phyloP scores from a whole-genome alignment of 2,329 filamentous ascomycete species.

The Domatiomyces globalis region DNA sequence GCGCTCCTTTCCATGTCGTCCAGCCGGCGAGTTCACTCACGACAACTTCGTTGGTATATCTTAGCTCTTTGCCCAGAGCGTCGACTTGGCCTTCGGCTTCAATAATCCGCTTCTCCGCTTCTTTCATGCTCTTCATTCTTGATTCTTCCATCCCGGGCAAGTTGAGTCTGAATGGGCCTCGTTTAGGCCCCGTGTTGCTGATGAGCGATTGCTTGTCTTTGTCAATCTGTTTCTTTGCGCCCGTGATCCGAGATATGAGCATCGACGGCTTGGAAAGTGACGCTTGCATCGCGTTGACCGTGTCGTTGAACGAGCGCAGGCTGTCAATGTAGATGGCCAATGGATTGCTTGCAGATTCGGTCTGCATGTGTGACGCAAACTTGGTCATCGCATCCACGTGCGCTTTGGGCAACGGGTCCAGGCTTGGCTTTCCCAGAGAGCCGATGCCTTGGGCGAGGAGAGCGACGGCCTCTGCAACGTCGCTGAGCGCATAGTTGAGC shows the following conservation, averaged over 20 bases:
- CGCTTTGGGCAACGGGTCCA: constrained; percentile 43
- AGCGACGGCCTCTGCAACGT: constrained; percentile 29
- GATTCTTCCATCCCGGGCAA: constrained; percentile 61
- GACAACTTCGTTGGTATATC: constrained; percentile 87
- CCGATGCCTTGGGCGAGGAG: constrained; percentile 34
- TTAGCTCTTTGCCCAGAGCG: constrained; percentile 62
- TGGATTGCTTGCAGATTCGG: constrained; percentile 55
- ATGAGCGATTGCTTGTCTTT: constrained; percentile 62
- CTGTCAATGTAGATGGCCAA: constrained; percentile 58
- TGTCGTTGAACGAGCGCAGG: constrained; percentile 67
- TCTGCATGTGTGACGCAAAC: constrained; percentile 51
- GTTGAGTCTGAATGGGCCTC: constrained; percentile 29
- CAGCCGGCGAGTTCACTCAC: constrained; percentile 83
- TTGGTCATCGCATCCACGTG: constrained; percentile 59
- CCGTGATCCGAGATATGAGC: constrained; percentile 62
- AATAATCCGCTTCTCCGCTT: constrained; percentile 66
- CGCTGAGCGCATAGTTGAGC: constrained; percentile 48
- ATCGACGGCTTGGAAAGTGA: constrained; percentile 66
- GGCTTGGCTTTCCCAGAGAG: constrained; percentile 31
- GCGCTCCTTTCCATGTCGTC: constrained; percentile 74
- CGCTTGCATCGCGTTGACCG: constrained; percentile 64
- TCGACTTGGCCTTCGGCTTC: constrained; percentile 57
- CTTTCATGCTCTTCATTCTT: constrained; percentile 63
- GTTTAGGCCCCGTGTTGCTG: constrained; percentile 38
- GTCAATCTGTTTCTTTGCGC: constrained; percentile 61